Percentiles rank a stretch among this genome's conserved stretches.
These are phyloP conservation scores for Triticum aestivum DNA, from an alignment of 176 grass and related monocot genomes.

Conservation along the genomic window IWGSC_CS_RefSeq_v2.1 NC_057812.1:563138502-563139001, in stretches of 20 bases:
- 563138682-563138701: slow-evolving; percentile 7
- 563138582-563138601: slow-evolving; percentile 48
- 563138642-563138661: background rate
- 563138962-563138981: background rate
- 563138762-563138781: background rate
- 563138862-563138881: too few relatives aligned
- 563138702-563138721: background rate
- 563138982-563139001: background rate
- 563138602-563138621: slow-evolving; percentile 26
- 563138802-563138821: background rate
- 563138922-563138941: background rate
- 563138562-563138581: slow-evolving; percentile 33
- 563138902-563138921: too few relatives aligned
- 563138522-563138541: slow-evolving; percentile 57
- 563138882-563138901: too few relatives aligned
- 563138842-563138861: too few relatives aligned
- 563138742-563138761: slow-evolving; percentile 11
- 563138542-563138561: slow-evolving; percentile 37
- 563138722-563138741: background rate
- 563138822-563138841: too few relatives aligned
- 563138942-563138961: background rate
- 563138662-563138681: background rate
- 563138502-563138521: slow-evolving; percentile 57
- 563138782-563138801: background rate
- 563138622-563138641: slow-evolving; percentile 27